These are phyloP conservation scores for Hypoxylon sp. DNA, from an alignment of 2,329 filamentous ascomycete species.

Conservation along the genomic window DNA sequence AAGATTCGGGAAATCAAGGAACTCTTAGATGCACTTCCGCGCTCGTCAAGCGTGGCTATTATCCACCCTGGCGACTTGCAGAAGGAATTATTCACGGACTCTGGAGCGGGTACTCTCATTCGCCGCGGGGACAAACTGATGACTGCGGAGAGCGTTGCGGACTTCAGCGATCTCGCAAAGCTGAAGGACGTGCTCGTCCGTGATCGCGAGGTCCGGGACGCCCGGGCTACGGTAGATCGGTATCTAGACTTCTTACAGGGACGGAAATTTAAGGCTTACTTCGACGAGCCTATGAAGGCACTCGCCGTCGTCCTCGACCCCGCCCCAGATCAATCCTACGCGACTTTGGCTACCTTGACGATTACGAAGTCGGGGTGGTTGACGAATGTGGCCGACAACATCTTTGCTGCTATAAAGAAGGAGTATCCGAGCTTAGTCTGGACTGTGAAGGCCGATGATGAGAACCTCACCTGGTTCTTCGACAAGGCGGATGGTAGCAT, in stretches of 20 bases:
- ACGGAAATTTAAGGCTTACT: slow-evolving; percentile 91
- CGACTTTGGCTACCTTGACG: slow-evolving; percentile 89
- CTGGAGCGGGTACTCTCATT: slow-evolving; percentile 93
- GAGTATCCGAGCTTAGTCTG: slow-evolving; percentile 92
- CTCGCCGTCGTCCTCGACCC: slow-evolving; percentile 89
- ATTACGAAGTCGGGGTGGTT: slow-evolving; percentile 97
- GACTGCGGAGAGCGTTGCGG: slow-evolving; percentile 77
- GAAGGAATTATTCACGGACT: slow-evolving; percentile 97
- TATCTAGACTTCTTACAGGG: slow-evolving; percentile 85
- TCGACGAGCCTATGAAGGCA: slow-evolving; percentile 93
- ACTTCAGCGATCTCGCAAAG: slow-evolving; percentile 82
- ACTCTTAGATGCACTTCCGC: slow-evolving; percentile 87
- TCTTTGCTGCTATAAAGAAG: slow-evolving; percentile 93
- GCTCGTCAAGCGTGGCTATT: slow-evolving; percentile 95
- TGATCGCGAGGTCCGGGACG: slow-evolving; percentile 85
- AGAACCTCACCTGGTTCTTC: slow-evolving; percentile 98
- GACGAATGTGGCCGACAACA: slow-evolving; percentile 94
- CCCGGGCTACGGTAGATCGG: slow-evolving; percentile 85
- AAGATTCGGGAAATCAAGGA: slow-evolving; percentile 99
- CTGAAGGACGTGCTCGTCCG: slow-evolving; percentile 87
- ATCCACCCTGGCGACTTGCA: slow-evolving; percentile 97
- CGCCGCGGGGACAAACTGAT: slow-evolving; percentile 91
- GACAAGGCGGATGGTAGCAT: slow-evolving; percentile 96
- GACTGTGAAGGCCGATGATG: slow-evolving; percentile 96
- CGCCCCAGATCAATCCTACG: slow-evolving; percentile 74